Percentiles rank a stretch among this genome's conserved stretches.
Evolutionary conservation across 306 rosid genomes (phyloP).

Genomic region (Fragaria iinumae): DNA sequence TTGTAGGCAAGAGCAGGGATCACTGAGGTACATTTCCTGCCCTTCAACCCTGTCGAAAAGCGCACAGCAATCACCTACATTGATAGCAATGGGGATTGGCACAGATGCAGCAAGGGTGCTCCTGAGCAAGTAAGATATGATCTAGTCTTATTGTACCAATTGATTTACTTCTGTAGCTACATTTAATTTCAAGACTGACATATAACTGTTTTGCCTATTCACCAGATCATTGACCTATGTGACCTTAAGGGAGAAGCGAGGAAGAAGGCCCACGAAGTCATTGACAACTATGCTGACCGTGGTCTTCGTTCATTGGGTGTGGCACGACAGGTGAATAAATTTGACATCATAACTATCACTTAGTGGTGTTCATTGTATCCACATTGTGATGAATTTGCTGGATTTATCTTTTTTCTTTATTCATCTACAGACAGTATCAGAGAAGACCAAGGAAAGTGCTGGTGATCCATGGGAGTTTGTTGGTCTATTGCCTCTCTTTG

Average conservation of each 20-base stretch:
- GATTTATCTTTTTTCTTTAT: background rate
- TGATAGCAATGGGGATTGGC: constrained; percentile 61
- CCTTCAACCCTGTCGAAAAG: constrained; percentile 85
- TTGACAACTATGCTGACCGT: constrained; percentile 68
- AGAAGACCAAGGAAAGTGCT: constrained; percentile 68
- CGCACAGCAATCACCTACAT: constrained; percentile 86
- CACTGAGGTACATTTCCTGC: constrained; percentile 85
- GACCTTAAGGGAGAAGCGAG: constrained; percentile 50
- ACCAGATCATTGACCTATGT: constrained; percentile 82
- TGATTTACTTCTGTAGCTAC: background rate
- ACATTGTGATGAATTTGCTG: background rate
- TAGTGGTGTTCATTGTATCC: background rate
- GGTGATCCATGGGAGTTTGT: constrained; percentile 82
- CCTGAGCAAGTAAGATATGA: constrained; percentile 72
- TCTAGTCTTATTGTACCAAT: background rate
- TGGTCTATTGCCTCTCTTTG: constrained; percentile 89
- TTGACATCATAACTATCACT: background rate
- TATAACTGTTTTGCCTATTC: constrained; percentile 5
- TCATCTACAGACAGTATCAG: constrained; percentile 55
- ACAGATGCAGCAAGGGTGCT: constrained; percentile 89
- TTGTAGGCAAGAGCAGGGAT: constrained; percentile 83
- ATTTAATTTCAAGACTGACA: constrained; percentile 6
- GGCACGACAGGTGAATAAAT: constrained; percentile 59
- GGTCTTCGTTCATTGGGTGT: constrained; percentile 87
- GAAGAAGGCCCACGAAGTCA: constrained; percentile 54